Base-by-base conservation (phyloP, 352 stramenopile species). In the Thalassiosira mediterranea region DNA sequence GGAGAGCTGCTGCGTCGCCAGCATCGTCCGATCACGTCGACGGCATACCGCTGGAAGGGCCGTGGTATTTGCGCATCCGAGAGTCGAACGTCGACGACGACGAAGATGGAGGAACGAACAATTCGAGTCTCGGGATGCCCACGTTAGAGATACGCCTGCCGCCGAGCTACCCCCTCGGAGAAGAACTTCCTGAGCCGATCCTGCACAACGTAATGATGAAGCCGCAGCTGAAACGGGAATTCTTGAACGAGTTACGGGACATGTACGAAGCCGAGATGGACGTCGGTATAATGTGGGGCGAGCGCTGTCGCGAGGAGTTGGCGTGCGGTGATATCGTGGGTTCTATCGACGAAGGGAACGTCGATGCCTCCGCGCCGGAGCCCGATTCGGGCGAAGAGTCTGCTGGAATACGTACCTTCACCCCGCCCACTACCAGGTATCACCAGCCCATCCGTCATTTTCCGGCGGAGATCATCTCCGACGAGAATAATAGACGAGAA, bases 371-470 rank as follows among this genome's bases (percentile, higher is more conserved):
- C 8, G 37, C 37, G 15, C 8, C 8, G 8, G 37, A 44, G 37
- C 15, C 15, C 8, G 8, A 44, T 15, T 44, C 37, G 15, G 15
- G 8, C 13, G 46, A 54, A 25, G 46, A 54, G 7, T 25, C 46
- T 25, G 17, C 11, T 17, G 46, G 8, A 26, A 23, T 60, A 42
- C 25, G 37, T 40, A 79, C 72, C 5, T 88, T 81, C 51, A 57
- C 74, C 28, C 76, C 80, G 7, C 40, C 65, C 23, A 69, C 58
- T 0, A 76, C 60, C 13, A 72, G 69, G 47, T 83, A 65, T 67
- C 54, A 67, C 56, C 80, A 88, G 72, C 59, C 80, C 2, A 78
- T 72, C 54, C 62, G 80, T 52, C n/a, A 71, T 15, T 88, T 88
- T 64, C 48, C 76, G 4, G 34, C 32, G 3, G 15, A 60, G 1